Percentiles rank a stretch among this genome's conserved stretches.
phyloP scores from a whole-genome alignment of 202 grass and related monocot species.

The Schoenoplectus tabernaemontani region DNA sequence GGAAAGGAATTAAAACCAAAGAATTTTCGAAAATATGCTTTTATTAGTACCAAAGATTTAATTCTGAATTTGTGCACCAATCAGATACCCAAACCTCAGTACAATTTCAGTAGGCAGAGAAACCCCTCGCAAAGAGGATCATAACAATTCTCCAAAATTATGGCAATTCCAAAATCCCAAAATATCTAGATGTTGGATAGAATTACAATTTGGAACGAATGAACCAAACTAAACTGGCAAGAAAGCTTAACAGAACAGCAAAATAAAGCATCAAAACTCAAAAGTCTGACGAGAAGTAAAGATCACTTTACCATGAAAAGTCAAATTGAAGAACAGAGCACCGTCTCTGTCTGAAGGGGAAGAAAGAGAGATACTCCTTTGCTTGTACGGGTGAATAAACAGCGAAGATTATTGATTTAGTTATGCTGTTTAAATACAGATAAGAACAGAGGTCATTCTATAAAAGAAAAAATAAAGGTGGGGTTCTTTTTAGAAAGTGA shows the following conservation, averaged over 20 bases:
- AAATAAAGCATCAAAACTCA: not conserved
- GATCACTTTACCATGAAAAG: conserved; percentile 5
- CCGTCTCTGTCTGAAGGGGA: not conserved
- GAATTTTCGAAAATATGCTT: not conserved
- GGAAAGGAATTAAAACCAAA: not conserved
- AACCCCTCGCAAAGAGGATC: conserved; percentile 6
- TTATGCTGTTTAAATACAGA: not conserved
- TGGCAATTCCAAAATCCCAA: not conserved
- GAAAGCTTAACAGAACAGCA: not conserved
- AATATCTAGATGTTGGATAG: not conserved
- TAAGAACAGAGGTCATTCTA: not conserved
- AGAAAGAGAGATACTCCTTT: conserved; percentile 5
- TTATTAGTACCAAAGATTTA: not conserved
- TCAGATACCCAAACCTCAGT: not conserved
- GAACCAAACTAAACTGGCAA: not conserved
- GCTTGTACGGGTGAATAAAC: not conserved
- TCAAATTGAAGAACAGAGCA: conserved; percentile 15
- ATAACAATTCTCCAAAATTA: not conserved
- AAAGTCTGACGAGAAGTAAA: conserved; percentile 1
- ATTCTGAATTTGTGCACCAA: conserved; percentile 8
- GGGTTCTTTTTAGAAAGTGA: not conserved
- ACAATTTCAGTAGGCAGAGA: not conserved
- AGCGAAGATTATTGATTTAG: not conserved
- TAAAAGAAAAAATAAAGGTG: not conserved
- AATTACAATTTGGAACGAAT: not conserved